A percentile compares a stretch with the other conserved stretches of the same genome.
phyloP scores from a whole-genome alignment of 2,329 filamentous ascomycete species.

The Phaeoacremonium minimum region DNA sequence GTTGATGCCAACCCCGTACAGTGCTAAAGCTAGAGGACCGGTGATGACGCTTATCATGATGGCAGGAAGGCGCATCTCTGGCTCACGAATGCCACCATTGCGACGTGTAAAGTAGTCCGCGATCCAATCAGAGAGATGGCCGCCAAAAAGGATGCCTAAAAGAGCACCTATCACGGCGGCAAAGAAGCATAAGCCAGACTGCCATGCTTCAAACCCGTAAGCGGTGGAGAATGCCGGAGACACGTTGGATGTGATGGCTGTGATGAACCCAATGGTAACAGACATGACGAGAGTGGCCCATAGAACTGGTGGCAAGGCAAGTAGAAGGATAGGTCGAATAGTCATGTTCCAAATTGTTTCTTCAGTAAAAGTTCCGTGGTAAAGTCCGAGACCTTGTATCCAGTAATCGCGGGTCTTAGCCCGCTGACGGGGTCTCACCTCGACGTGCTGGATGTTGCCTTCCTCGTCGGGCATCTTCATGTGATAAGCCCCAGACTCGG shows the following conservation, averaged over 20 bases:
- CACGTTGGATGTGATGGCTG: slow-evolving; percentile 45
- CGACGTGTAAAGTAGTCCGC: slow-evolving; percentile 39
- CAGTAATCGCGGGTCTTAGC: background rate
- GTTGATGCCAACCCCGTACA: slow-evolving; percentile 36
- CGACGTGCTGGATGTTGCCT: slow-evolving; percentile 7
- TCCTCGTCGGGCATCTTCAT: background rate
- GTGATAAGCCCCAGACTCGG: slow-evolving; percentile 6
- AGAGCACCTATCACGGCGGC: slow-evolving; percentile 36
- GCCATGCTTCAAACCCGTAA: slow-evolving; percentile 32
- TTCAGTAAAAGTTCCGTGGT: slow-evolving; percentile 27
- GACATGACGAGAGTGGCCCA: slow-evolving; percentile 45
- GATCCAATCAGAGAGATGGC: slow-evolving; percentile 33
- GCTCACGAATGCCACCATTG: slow-evolving; percentile 46
- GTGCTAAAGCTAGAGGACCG: slow-evolving; percentile 31
- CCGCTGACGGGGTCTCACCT: slow-evolving; percentile 7
- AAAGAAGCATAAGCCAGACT: slow-evolving; percentile 41
- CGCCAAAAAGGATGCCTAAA: slow-evolving; percentile 39
- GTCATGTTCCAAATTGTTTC: slow-evolving; percentile 39
- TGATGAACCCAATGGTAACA: slow-evolving; percentile 45
- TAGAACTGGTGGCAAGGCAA: slow-evolving; percentile 40
- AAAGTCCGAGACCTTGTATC: slow-evolving; percentile 25
- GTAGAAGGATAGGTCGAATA: slow-evolving; percentile 37
- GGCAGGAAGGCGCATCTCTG: slow-evolving; percentile 49
- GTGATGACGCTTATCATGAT: slow-evolving; percentile 41
- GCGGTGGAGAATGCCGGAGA: slow-evolving; percentile 28